Evolutionary conservation across 257 asterid genomes (phyloP).

Genomic region (Leptodermis oblonga): DNA sequence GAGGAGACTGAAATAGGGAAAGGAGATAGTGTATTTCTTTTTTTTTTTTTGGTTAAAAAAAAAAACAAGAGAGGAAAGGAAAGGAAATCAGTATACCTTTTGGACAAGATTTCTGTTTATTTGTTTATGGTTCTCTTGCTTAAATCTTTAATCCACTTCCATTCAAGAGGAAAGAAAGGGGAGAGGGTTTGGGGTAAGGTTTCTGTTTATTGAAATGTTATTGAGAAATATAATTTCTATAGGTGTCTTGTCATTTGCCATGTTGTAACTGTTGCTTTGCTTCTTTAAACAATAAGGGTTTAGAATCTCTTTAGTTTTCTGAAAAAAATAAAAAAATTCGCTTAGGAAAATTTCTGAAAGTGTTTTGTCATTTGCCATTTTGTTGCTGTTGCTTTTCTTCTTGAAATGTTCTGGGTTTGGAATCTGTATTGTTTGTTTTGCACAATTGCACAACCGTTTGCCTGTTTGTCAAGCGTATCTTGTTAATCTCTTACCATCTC

Average conservation of each 20-base stretch:
- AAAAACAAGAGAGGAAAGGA: neutral
- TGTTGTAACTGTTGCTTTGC: neutral
- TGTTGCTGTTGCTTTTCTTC: neutral
- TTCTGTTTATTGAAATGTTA: neutral
- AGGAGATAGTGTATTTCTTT: no score
- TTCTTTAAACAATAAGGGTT: neutral
- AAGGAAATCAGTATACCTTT: neutral
- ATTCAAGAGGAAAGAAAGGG: neutral
- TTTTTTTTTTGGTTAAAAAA: no score
- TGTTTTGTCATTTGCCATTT: slow-evolving; percentile 4
- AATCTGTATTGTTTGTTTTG: neutral
- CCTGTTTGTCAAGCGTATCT: neutral
- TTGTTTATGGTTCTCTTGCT: neutral
- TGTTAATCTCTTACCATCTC: slow-evolving; percentile 9
- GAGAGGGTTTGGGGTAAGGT: neutral
- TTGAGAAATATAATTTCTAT: neutral
- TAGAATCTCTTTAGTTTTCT: neutral
- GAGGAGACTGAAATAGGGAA: neutral
- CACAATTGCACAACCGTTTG: no score
- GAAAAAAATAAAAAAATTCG: no score
- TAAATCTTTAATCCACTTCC: neutral
- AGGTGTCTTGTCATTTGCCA: slow-evolving; percentile 1
- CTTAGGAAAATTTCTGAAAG: neutral
- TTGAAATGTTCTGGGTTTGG: neutral
- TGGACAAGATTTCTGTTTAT: neutral